These are phyloP conservation scores for Zygosaccharomyces sapae DNA, from an alignment of 1,139 yeast genomes.

Conservation along the genomic window DNA sequence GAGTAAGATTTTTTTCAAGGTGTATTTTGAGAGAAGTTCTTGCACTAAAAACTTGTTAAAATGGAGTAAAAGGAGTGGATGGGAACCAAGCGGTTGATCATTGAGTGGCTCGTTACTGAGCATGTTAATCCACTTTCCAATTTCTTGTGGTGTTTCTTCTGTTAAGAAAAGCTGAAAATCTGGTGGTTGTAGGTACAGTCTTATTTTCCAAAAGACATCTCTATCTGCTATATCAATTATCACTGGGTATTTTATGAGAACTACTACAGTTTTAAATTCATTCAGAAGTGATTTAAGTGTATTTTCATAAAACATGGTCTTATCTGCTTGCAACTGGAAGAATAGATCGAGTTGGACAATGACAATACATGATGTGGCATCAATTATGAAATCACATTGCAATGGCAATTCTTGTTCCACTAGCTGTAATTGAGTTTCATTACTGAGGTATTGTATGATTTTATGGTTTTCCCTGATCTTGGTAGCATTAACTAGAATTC, in stretches of 20 bases:
- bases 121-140: conserved; percentile 11
- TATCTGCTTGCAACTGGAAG: conserved; percentile 16
- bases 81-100: not conserved
- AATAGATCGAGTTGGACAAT: conserved; percentile 19
- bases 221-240: conserved; percentile 15
- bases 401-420: conserved; percentile 14
- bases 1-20: conserved; percentile 8
- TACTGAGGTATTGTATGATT: conserved; percentile 10
- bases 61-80: not conserved
- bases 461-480: conserved; percentile 14
- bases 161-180: conserved; percentile 15
- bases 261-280: conserved; percentile 18
- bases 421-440: conserved; percentile 6
- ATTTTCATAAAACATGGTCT: conserved; percentile 14
- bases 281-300: conserved; percentile 8
- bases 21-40: conserved; percentile 1
- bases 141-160: not conserved
- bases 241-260: conserved; percentile 19
- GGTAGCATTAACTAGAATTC: conserved; percentile 18
- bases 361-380: conserved; percentile 18
- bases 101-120: conserved; percentile 5
- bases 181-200: conserved; percentile 13
- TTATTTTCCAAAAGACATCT: conserved; percentile 28
- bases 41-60: conserved; percentile 8
- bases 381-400: conserved; percentile 22